A percentile compares a stretch with the other conserved stretches of the same genome.
Conservation (phyloP, 2,329 filamentous ascomycete species). For the Zopfia rhizophila region DNA sequence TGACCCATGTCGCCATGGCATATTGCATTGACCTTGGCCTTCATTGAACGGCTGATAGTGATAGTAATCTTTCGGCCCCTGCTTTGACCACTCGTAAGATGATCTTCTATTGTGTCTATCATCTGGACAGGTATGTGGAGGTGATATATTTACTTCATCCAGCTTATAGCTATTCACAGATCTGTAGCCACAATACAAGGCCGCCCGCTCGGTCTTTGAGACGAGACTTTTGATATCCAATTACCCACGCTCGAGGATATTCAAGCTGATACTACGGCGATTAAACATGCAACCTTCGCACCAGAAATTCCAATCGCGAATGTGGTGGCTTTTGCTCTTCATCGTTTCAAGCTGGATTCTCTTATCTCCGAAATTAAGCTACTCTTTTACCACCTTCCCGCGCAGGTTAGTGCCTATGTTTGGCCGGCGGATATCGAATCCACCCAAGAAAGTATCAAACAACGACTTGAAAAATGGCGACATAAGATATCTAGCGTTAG, state of each 20-base stretch:
- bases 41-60: constrained; percentile 42
- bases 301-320: constrained; percentile 19
- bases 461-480: constrained; percentile 34
- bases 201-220: constrained; percentile 50
- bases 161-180: constrained; percentile 20
- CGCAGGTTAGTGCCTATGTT: constrained; percentile 20
- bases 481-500: constrained; percentile 15
- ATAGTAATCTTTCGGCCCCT: constrained; percentile 9
- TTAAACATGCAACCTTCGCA: constrained; percentile 9
- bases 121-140: constrained; percentile 44
- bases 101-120: constrained; percentile 51
- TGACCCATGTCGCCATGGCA: constrained; percentile 50
- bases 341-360: constrained; percentile 39
- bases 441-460: constrained; percentile 29
- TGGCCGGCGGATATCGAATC: constrained; percentile 30
- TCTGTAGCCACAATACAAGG: constrained; percentile 53
- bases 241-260: constrained; percentile 23
- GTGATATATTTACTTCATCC: neutral
- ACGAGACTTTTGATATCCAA: constrained; percentile 51
- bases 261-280: constrained; percentile 5
- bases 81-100: constrained; percentile 31
- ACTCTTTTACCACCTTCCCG: constrained; percentile 38
- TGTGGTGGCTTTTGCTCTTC: constrained; percentile 30
- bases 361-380: constrained; percentile 41
- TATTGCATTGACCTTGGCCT: constrained; percentile 53